A percentile compares a stretch with the other conserved stretches of the same genome.
Evolutionary conservation across 31 red algal genomes (phyloP).

Genomic region (Porphyra umbilicalis): DNA sequence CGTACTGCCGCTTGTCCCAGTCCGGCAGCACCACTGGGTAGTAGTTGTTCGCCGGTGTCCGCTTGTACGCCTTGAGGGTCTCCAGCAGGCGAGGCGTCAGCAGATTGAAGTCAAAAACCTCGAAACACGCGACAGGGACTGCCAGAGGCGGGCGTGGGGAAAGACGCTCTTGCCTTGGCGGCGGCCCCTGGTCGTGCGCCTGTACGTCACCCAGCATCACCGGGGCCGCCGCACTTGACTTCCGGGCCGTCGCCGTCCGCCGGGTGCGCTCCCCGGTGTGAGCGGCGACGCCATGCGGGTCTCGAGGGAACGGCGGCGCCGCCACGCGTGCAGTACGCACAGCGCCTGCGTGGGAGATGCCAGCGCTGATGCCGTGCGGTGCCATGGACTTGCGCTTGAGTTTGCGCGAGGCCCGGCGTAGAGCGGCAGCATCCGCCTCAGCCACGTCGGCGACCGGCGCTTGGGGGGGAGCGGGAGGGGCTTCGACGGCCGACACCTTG

Average conservation of each 20-base stretch:
- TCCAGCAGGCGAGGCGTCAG: neutral
- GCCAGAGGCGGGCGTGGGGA: neutral
- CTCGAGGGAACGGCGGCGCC: neutral
- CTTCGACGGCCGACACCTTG: neutral
- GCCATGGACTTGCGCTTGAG: neutral
- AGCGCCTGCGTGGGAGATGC: neutral
- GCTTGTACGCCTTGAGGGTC: neutral
- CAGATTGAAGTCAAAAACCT: neutral
- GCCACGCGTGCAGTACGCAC: neutral
- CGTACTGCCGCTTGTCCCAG: neutral
- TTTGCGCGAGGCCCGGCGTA: neutral
- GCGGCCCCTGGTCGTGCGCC: neutral
- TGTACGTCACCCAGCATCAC: neutral
- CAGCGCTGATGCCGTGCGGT: neutral
- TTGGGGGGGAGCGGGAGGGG: neutral
- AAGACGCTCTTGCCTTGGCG: neutral
- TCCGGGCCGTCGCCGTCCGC: neutral
- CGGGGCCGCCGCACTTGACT: neutral
- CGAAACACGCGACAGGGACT: neutral
- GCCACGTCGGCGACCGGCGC: neutral
- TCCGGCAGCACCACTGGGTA: neutral
- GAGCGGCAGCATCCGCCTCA: neutral
- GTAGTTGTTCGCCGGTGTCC: neutral
- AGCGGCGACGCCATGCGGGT: neutral
- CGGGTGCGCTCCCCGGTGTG: neutral